Evolutionary conservation across 148 eudicot species (phyloP).

Genomic region (Amaranthus palmeri): DNA sequence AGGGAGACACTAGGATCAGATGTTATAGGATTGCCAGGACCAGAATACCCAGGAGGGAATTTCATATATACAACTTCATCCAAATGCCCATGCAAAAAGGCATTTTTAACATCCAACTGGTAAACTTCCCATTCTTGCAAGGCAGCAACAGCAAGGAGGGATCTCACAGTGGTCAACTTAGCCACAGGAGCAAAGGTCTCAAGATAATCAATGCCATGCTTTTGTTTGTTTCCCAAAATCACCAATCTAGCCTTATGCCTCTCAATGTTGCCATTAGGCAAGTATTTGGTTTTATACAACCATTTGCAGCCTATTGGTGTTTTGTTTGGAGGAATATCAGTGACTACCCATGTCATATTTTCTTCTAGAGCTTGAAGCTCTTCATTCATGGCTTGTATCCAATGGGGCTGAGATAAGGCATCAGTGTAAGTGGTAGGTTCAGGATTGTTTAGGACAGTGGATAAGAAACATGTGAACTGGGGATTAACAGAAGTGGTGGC

Average conservation of each 20-base stretch:
- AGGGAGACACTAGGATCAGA: too few species aligned
- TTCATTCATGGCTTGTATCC: neutral
- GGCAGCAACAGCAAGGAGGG: neutral
- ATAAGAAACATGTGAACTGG: neutral
- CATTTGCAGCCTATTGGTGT: constrained; percentile 2
- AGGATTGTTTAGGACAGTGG: too few species aligned
- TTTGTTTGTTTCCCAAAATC: neutral
- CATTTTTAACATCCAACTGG: neutral
- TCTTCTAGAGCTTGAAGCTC: neutral
- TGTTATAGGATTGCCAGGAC: fast-evolving
- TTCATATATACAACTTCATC: neutral
- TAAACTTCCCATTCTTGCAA: neutral
- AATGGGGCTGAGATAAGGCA: neutral
- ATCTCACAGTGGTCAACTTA: neutral
- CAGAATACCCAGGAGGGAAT: neutral
- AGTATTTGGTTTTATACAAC: neutral
- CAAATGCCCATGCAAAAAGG: neutral
- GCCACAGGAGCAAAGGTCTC: neutral
- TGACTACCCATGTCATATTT: neutral
- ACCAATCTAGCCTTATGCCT: constrained; percentile 12
- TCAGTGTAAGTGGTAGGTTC: neutral
- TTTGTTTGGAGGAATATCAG: neutral
- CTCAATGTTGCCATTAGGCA: neutral
- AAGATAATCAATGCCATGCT: neutral
- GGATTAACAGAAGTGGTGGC: neutral